phyloP scores from a whole-genome alignment of 2,329 filamentous ascomycete species.

The Coniella lustricola region DNA sequence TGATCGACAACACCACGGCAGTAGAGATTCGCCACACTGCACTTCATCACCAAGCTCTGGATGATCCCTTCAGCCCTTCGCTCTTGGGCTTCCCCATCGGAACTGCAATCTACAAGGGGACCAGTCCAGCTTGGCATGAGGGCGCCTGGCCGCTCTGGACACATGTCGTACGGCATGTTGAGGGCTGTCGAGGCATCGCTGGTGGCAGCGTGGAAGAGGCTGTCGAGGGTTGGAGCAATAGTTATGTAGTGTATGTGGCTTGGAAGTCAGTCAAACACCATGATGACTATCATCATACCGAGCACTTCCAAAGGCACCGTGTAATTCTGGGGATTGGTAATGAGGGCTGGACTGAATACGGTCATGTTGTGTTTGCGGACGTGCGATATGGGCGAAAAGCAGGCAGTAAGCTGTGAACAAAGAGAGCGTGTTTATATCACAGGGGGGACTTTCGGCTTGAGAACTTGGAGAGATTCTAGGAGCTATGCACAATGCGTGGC shows the following conservation, averaged over 20 bases:
- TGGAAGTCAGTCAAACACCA: slow-evolving; percentile 27
- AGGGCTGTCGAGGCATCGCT: slow-evolving; percentile 27
- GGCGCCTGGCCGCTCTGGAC: slow-evolving; percentile 21
- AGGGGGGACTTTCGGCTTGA: no score
- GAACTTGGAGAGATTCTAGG: no score
- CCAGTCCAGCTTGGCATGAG: slow-evolving; percentile 16
- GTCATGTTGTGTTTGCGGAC: slow-evolving; percentile 17
- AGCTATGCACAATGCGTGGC: no score
- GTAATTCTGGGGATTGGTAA: slow-evolving; percentile 25
- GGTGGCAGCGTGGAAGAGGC: slow-evolving; percentile 27
- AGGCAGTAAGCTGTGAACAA: not conserved
- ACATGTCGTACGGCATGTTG: slow-evolving; percentile 18
- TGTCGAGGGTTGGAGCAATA: slow-evolving; percentile 22
- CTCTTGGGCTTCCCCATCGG: slow-evolving; percentile 22
- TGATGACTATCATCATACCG: slow-evolving; percentile 28
- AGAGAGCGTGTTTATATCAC: no score
- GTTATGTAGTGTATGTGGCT: slow-evolving; percentile 28
- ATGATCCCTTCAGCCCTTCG: slow-evolving; percentile 18
- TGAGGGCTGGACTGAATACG: slow-evolving; percentile 26
- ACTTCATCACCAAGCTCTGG: slow-evolving; percentile 22
- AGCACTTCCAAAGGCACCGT: slow-evolving; percentile 24
- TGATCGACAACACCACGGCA: not conserved
- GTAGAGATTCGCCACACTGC: slow-evolving; percentile 19
- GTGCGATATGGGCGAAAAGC: not conserved
- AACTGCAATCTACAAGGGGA: slow-evolving; percentile 26